Evolutionary conservation across 2,329 filamentous ascomycete genomes (phyloP), one percentile per base, ranked within the genome.

Genomic region (Scytalidium sp.): DNA sequence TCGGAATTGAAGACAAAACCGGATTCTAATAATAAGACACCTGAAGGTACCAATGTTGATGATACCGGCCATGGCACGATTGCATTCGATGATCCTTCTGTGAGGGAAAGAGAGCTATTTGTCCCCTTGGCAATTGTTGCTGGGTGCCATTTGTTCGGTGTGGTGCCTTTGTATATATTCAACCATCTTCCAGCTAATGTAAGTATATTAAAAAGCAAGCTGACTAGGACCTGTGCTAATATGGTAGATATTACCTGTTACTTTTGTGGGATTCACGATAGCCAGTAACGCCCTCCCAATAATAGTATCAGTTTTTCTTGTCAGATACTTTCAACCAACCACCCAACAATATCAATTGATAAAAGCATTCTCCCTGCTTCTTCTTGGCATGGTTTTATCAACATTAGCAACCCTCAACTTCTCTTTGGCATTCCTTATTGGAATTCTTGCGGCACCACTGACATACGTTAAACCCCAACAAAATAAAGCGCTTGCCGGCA

Each of bases 321-420:
- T 75, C 21, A 65, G 67, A 20, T 68, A 72, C 53, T 79, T 68
- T 61, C 69, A 67, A 20, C 81, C 84, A 1, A 84, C 83, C 0
- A 57, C 67, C 3, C 89, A 92, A 63, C 86, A 93, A 63, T 84
- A 87, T 62, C 80, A 84, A 43, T 81, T 97, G 46, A 84, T 91
- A 56, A 92, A 95, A 66, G 94, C 87, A 50, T 91, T 97, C 73
- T 96, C 91, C 5, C 81, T 97, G n/a, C 83, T 99, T 11, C 76
- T 96, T 9, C 81, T 97, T 0, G 94, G 94, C 60, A 89, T 97
- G 75, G 92, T 90, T 61, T 83, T 99, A 56, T 92, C 92, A 11
- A 87, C 92, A 1, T 85, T 99, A 11, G 93, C 94, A 2, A 99
- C 93, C 0, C 81, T 99, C 46, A 99, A 99, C 71, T 99, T 99